These are phyloP conservation scores for Trametes hirsuta DNA, from an alignment of 1,284 basidiomycete genomes.

Conservation along the genomic window DNA sequence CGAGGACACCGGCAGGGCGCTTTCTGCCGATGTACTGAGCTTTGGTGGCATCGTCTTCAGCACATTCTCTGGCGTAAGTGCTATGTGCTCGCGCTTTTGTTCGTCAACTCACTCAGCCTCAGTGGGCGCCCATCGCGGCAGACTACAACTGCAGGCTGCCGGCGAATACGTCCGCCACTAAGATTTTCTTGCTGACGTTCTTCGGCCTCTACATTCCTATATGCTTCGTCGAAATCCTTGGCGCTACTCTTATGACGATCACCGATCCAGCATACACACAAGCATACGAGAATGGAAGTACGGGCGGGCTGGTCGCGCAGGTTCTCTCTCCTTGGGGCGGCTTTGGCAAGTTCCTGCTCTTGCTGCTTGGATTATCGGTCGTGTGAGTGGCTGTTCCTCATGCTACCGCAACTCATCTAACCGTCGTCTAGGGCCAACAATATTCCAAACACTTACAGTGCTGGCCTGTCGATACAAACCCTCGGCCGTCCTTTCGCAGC, in stretches of 20 bases:
- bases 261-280: slow-evolving; percentile 52
- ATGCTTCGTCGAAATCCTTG: slow-evolving; percentile 57
- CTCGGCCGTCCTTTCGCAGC: slow-evolving; percentile 56
- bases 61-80: slow-evolving; percentile 48
- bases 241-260: slow-evolving; percentile 60
- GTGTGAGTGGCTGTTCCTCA: slow-evolving; percentile 36
- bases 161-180: slow-evolving; percentile 44
- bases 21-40: slow-evolving; percentile 51
- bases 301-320: slow-evolving; percentile 50
- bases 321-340: slow-evolving; percentile 50
- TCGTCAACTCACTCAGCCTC: background rate
- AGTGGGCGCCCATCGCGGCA: slow-evolving; percentile 53
- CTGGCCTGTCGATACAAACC: slow-evolving; percentile 57
- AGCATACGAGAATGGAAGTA: slow-evolving; percentile 51
- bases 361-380: slow-evolving; percentile 58
- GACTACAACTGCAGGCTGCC: slow-evolving; percentile 62
- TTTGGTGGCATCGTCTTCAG: slow-evolving; percentile 66
- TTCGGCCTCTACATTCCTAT: slow-evolving; percentile 61
- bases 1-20: slow-evolving; percentile 49
- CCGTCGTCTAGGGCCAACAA: slow-evolving; percentile 50
- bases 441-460: slow-evolving; percentile 63
- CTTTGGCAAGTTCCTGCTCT: slow-evolving; percentile 62
- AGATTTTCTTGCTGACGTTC: slow-evolving; percentile 59
- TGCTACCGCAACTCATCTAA: background rate
- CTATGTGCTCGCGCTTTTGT: background rate